Evolutionary conservation across 2,329 filamentous ascomycete genomes (phyloP).

Genomic region (Microcyclospora tardicrescens): DNA sequence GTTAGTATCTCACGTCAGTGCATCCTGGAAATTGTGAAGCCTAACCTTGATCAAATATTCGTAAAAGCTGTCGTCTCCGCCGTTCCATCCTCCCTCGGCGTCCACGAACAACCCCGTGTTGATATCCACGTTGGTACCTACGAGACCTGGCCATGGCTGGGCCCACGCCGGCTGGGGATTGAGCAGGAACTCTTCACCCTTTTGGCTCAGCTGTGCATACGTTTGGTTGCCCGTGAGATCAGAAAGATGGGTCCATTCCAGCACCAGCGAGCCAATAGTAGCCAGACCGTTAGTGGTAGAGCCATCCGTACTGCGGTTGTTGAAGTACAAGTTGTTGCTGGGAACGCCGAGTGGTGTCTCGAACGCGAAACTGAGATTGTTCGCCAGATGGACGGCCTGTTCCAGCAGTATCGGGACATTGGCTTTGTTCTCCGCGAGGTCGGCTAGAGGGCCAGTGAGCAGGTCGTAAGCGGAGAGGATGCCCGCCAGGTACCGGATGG

Average conservation of each 20-base stretch:
- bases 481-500: slow-evolving; percentile 74
- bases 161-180: slow-evolving; percentile 47
- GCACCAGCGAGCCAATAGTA: slow-evolving; percentile 61
- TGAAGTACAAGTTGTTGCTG: slow-evolving; percentile 53
- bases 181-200: slow-evolving; percentile 57
- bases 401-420: slow-evolving; percentile 48
- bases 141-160: slow-evolving; percentile 64
- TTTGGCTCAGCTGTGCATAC: slow-evolving; percentile 55
- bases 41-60: slow-evolving; percentile 67
- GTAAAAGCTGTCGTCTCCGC: slow-evolving; percentile 69
- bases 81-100: slow-evolving; percentile 59
- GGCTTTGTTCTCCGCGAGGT: slow-evolving; percentile 8
- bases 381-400: slow-evolving; percentile 57
- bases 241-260: slow-evolving; percentile 73
- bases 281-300: slow-evolving; percentile 56
- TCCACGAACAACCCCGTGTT: slow-evolving; percentile 54
- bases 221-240: slow-evolving; percentile 56
- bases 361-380: slow-evolving; percentile 65
- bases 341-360: slow-evolving; percentile 64
- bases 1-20: background rate
- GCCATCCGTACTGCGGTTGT: slow-evolving; percentile 33
- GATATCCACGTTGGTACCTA: slow-evolving; percentile 56
- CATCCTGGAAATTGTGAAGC: background rate
- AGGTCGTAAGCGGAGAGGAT: slow-evolving; percentile 66
- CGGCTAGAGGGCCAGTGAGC: slow-evolving; percentile 35